A percentile compares a stretch with the other conserved stretches of the same genome.
phyloP scores from a whole-genome alignment of 1,284 basidiomycete species.

The Pseudozyma tsukubaensis region DNA sequence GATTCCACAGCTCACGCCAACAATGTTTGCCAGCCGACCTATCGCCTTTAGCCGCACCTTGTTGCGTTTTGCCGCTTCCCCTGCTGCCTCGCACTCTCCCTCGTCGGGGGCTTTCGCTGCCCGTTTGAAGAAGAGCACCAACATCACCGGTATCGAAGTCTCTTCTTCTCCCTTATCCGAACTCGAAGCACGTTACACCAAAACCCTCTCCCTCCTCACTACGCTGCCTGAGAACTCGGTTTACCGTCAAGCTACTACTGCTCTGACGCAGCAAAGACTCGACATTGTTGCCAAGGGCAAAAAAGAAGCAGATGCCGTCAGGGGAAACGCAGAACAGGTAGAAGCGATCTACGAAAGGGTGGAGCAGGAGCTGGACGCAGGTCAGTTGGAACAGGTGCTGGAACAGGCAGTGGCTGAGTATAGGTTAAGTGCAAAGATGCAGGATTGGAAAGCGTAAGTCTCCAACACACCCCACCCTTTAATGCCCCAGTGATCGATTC shows the following conservation, averaged over 20 bases:
- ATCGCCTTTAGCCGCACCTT: slow-evolving; percentile 1
- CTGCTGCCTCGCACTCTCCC: slow-evolving; percentile 25
- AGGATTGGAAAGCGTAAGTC: slow-evolving; percentile 95
- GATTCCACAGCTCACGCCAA: background rate
- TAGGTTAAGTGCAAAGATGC: slow-evolving; percentile 82
- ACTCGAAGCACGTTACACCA: slow-evolving; percentile 80
- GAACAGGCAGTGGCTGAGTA: slow-evolving; percentile 87
- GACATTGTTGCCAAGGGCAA: slow-evolving; percentile 73
- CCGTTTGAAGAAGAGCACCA: slow-evolving; percentile 73
- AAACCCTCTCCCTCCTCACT: slow-evolving; percentile 79
- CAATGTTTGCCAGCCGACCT: slow-evolving; percentile 35
- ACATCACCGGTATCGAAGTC: slow-evolving; percentile 75
- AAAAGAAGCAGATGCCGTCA: slow-evolving; percentile 72
- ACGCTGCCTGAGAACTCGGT: slow-evolving; percentile 82
- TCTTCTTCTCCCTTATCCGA: slow-evolving; percentile 83
- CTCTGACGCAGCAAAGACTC: slow-evolving; percentile 85
- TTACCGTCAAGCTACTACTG: slow-evolving; percentile 90
- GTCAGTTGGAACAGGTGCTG: slow-evolving; percentile 80
- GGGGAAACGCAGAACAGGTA: slow-evolving; percentile 64
- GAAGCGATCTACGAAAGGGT: slow-evolving; percentile 82
- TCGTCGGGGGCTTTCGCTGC: slow-evolving; percentile 16
- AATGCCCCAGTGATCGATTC: too few relatives aligned
- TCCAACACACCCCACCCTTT: slow-evolving; percentile 11
- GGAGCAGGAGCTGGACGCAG: slow-evolving; percentile 71
- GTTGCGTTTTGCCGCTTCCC: slow-evolving; percentile 27